Conservation (phyloP, 108 stramenopile species). For the Pseudonitzschia pungens region DNA sequence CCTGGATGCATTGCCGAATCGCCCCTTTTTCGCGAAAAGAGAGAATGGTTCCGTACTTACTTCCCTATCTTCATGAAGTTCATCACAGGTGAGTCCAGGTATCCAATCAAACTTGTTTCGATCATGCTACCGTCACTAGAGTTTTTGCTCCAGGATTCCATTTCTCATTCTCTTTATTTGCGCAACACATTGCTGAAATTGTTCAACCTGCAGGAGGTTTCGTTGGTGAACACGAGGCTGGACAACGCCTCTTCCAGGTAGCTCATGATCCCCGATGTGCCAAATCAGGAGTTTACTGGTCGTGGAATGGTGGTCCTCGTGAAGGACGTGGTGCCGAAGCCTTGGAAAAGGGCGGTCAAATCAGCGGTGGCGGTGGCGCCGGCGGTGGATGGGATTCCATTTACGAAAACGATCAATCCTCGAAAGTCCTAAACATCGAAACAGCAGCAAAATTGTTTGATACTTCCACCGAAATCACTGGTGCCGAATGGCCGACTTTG, state of each 20-base stretch:
- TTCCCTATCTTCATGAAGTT: conserved; percentile 81
- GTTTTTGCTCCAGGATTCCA: background rate
- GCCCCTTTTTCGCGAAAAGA: conserved; percentile 74
- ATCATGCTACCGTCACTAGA: background rate
- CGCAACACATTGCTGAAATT: background rate
- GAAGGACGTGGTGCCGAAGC: conserved; percentile 88
- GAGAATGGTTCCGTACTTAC: conserved; percentile 76
- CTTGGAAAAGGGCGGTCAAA: conserved; percentile 84
- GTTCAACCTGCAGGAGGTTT: conserved; percentile 36
- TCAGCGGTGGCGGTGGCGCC: conserved; percentile 82
- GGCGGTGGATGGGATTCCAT: conserved; percentile 88
- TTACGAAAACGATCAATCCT: conserved; percentile 89
- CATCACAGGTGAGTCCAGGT: conserved; percentile 53
- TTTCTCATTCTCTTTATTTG: conserved; percentile 9
- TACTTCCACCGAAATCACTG: conserved; percentile 71
- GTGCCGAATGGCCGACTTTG: conserved; percentile 78
- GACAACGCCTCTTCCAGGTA: conserved; percentile 86
- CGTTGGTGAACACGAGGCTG: conserved; percentile 90
- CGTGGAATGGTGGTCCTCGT: conserved; percentile 95
- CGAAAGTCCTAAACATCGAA: conserved; percentile 81
- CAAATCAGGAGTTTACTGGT: conserved; percentile 94
- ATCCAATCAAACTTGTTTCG: conserved; percentile 3
- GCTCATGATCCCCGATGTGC: conserved; percentile 86
- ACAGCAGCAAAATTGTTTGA: conserved; percentile 65
- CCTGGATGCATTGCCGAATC: conserved; percentile 82